Percentiles rank a stretch among this genome's conserved stretches.
phyloP scores from a whole-genome alignment of 1,139 yeast genomes.

The Yamadazyma atlantica region DNA sequence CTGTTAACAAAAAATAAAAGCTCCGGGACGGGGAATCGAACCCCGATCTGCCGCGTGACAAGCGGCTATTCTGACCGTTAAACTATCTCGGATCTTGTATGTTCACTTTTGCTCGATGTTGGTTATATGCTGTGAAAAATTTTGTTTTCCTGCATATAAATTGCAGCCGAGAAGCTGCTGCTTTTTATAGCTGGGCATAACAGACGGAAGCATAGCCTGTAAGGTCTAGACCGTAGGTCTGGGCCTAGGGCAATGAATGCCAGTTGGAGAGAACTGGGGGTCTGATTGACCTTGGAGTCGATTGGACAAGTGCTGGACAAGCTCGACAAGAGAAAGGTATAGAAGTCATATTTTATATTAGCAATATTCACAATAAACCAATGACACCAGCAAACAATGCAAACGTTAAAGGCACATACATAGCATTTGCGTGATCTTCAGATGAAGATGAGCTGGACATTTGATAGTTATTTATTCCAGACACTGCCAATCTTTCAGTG shows the following conservation, averaged over 20 bases:
- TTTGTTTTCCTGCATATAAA: neutral
- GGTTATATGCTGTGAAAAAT: neutral
- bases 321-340: too few relatives aligned
- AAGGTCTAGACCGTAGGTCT: too few relatives aligned
- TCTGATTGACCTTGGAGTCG: too few relatives aligned
- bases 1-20: conserved; percentile 6
- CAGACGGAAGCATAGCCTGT: too few relatives aligned
- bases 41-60: conserved; percentile 52
- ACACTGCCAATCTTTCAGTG: conserved; percentile 16
- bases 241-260: too few relatives aligned
- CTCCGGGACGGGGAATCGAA: conserved; percentile 53
- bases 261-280: too few relatives aligned
- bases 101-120: too few relatives aligned
- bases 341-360: too few relatives aligned
- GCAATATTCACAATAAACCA: conserved; percentile 6
- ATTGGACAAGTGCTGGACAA: too few relatives aligned
- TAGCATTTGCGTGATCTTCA: conserved; percentile 4
- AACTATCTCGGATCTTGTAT: conserved; percentile 22
- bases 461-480: conserved; percentile 10
- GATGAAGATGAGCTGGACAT: conserved; percentile 3
- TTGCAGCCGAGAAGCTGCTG: too few relatives aligned
- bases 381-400: conserved; percentile 8
- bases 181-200: too few relatives aligned
- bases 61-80: conserved; percentile 50
- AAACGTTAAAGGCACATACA: conserved; percentile 9